These are phyloP conservation scores for Phytophthora crassamura DNA, from an alignment of 352 stramenopile genomes.

Conservation along the genomic window DNA sequence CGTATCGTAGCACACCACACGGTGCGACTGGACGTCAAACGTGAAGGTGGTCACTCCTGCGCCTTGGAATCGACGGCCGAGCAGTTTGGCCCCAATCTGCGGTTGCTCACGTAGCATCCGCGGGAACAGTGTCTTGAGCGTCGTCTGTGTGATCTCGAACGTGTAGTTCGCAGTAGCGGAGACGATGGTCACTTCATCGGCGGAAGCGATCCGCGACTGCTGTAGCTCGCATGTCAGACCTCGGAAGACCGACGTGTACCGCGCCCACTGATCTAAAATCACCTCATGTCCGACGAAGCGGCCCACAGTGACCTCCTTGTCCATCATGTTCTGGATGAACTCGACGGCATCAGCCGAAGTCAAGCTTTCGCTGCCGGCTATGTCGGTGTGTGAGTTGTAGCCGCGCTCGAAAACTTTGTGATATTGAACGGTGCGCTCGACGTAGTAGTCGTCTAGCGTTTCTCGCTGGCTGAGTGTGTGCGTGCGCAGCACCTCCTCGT, in stretches of 20 bases:
- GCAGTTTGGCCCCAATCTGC: constrained; percentile 37
- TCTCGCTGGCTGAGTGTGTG: constrained; percentile 53
- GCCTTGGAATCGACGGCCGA: constrained; percentile 42
- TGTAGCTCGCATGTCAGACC: constrained; percentile 41
- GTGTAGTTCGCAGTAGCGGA: constrained; percentile 46
- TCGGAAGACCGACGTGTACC: constrained; percentile 50
- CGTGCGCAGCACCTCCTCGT: constrained; percentile 39
- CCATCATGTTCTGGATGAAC: constrained; percentile 59
- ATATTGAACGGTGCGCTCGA: constrained; percentile 60
- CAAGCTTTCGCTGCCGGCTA: neutral
- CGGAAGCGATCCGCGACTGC: constrained; percentile 30
- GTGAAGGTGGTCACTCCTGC: constrained; percentile 49
- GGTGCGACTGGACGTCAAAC: constrained; percentile 46
- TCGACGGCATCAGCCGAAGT: constrained; percentile 30
- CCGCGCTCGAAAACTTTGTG: constrained; percentile 64
- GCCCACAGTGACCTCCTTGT: constrained; percentile 50
- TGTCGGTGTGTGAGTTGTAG: constrained; percentile 24
- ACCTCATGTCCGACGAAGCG: constrained; percentile 22
- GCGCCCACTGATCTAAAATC: constrained; percentile 51
- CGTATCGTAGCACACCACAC: constrained; percentile 55
- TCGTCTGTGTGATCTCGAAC: constrained; percentile 49
- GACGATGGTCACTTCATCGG: constrained; percentile 38
- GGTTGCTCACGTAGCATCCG: constrained; percentile 31
- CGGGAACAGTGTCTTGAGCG: constrained; percentile 60
- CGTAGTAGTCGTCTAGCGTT: constrained; percentile 50